Evolutionary conservation across 1,284 basidiomycete genomes (phyloP).

Genomic region (Puccinia brachypodii): DNA sequence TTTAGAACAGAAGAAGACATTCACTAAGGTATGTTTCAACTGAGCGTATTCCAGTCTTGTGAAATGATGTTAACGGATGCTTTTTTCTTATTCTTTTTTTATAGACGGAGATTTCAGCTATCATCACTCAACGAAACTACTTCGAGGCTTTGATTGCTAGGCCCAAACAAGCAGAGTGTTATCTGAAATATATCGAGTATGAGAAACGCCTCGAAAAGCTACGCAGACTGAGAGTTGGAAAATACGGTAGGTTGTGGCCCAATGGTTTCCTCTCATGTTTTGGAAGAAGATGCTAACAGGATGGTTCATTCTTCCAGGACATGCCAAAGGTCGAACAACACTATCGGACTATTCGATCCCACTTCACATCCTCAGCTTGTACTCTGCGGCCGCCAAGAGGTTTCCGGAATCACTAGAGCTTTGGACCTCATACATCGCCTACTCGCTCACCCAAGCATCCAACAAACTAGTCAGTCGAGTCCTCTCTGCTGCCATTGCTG

Average conservation of each 20-base stretch:
- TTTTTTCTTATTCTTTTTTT: background rate
- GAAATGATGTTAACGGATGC: background rate
- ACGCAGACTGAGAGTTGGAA: constrained; percentile 37
- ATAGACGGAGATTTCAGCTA: constrained; percentile 46
- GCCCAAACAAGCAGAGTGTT: constrained; percentile 31
- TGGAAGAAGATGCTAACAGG: background rate
- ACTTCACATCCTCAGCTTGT: constrained; percentile 54
- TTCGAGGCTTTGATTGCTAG: constrained; percentile 43
- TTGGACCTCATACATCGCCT: constrained; percentile 54
- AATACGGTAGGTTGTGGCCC: constrained; percentile 2
- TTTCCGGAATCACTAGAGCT: constrained; percentile 53
- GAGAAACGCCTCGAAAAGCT: constrained; percentile 43
- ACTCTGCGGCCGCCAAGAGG: constrained; percentile 53
- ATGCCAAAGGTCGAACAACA: constrained; percentile 50
- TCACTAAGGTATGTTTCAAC: constrained; percentile 21
- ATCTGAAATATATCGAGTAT: constrained; percentile 46
- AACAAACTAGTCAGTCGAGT: constrained; percentile 54
- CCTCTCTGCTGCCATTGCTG: constrained; percentile 53
- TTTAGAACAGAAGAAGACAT: constrained; percentile 43
- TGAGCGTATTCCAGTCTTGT: background rate
- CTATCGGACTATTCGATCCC: constrained; percentile 55
- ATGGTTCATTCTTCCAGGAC: constrained; percentile 1
- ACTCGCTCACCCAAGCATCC: constrained; percentile 52
- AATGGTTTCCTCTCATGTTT: background rate
- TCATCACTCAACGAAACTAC: constrained; percentile 38